Percentiles rank a stretch among this genome's conserved stretches.
phyloP scores from a whole-genome alignment of 2,329 filamentous ascomycete species.

The Xenosphaeropsis pyriputrescens region DNA sequence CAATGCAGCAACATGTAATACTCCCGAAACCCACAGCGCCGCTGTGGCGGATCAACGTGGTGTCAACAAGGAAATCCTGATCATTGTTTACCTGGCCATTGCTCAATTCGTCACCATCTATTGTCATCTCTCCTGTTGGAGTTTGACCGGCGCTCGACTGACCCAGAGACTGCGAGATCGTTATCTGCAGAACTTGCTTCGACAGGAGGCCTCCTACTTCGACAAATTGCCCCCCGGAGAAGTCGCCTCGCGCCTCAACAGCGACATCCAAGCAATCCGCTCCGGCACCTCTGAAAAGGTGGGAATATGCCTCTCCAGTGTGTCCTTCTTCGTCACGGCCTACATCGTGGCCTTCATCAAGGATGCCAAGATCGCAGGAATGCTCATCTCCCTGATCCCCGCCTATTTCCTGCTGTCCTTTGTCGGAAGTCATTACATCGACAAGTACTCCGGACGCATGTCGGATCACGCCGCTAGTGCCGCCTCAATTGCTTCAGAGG shows the following conservation, averaged over 20 bases:
- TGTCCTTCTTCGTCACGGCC: slow-evolving; percentile 33
- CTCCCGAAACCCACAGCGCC: not conserved
- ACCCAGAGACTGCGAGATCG: slow-evolving; percentile 35
- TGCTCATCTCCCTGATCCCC: slow-evolving; percentile 36
- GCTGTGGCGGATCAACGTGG: not conserved
- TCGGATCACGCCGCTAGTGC: slow-evolving; percentile 30
- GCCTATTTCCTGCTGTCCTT: slow-evolving; percentile 21
- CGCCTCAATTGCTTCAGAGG: slow-evolving; percentile 35
- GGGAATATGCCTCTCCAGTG: slow-evolving; percentile 40
- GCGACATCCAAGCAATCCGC: slow-evolving; percentile 46
- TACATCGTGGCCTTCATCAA: slow-evolving; percentile 39
- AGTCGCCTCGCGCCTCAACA: slow-evolving; percentile 44
- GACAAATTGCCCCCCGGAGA: slow-evolving; percentile 48
- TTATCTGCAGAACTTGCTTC: slow-evolving; percentile 50
- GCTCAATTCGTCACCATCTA: slow-evolving; percentile 51
- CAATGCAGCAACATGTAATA: slow-evolving; percentile 30
- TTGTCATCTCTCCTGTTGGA: slow-evolving; percentile 44
- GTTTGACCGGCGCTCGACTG: slow-evolving; percentile 35
- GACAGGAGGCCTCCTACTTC: slow-evolving; percentile 51
- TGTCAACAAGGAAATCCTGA: slow-evolving; percentile 37
- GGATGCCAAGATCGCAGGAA: slow-evolving; percentile 44
- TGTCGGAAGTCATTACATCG: slow-evolving; percentile 29
- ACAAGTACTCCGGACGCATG: slow-evolving; percentile 26
- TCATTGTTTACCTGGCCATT: slow-evolving; percentile 48
- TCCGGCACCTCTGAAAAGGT: slow-evolving; percentile 50